Evolutionary conservation across 176 grass and related monocot genomes (phyloP).

Genomic region (Lolium perenne): DNA sequence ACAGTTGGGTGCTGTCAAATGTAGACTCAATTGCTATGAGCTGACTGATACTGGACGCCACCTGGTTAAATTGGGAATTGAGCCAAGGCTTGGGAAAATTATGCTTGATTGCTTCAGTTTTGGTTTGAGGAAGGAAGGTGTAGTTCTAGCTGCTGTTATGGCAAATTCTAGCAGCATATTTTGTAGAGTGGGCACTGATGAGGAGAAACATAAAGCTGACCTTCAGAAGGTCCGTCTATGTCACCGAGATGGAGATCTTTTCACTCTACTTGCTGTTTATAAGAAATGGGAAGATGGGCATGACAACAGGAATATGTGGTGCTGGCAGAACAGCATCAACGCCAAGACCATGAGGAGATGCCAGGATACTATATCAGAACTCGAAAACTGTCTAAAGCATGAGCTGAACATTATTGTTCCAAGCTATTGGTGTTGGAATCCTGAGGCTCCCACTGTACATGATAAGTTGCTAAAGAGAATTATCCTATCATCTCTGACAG

Average conservation of each 20-base stretch:
- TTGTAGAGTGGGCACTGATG: conserved; percentile 85
- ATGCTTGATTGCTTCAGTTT: conserved; percentile 76
- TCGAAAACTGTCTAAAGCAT: conserved; percentile 82
- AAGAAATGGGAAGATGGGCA: conserved; percentile 84
- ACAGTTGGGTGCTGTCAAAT: conserved; percentile 77
- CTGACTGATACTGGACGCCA: conserved; percentile 68
- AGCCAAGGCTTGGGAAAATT: conserved; percentile 92
- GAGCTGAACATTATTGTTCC: conserved; percentile 79
- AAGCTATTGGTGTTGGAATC: conserved; percentile 89
- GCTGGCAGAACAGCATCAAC: conserved; percentile 95
- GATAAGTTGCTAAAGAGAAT: conserved; percentile 73
- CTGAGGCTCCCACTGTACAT: conserved; percentile 56
- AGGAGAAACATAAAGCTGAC: conserved; percentile 90
- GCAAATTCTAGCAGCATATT: conserved; percentile 96
- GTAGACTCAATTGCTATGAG: conserved; percentile 51
- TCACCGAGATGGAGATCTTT: conserved; percentile 86
- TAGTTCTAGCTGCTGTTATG: conserved; percentile 93
- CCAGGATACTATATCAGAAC: conserved; percentile 74
- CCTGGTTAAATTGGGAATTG: conserved; percentile 85
- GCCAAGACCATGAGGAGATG: conserved; percentile 95
- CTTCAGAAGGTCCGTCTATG: conserved; percentile 82
- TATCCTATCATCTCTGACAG: conserved; percentile 77
- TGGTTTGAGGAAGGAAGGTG: conserved; percentile 84
- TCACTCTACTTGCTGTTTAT: conserved; percentile 93
- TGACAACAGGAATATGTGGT: conserved; percentile 79